Evolutionary conservation across 352 stramenopile genomes (phyloP).

Genomic region (Pelagophyceae sp.): DNA sequence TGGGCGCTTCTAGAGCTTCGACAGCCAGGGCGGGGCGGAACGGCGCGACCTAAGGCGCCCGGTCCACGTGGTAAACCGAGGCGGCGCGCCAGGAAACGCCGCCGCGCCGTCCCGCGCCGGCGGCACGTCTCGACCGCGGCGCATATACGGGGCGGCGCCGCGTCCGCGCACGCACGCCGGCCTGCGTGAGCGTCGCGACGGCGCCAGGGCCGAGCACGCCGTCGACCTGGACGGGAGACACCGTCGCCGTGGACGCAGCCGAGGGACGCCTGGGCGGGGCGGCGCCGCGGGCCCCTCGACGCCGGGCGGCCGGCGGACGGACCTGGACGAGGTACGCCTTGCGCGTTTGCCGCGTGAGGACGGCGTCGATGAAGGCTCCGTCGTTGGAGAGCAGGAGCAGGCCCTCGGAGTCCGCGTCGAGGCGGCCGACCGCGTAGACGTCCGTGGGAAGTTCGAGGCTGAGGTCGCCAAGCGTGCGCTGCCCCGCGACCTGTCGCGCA

Average conservation of each 20-base stretch:
- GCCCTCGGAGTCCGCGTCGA: slow-evolving; percentile 33
- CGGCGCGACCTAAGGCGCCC: too few relatives aligned
- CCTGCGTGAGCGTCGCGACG: background rate
- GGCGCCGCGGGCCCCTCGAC: too few relatives aligned
- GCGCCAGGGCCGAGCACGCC: slow-evolving; percentile 24
- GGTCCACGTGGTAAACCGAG: too few relatives aligned
- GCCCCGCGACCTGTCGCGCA: background rate
- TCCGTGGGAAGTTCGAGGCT: slow-evolving; percentile 13
- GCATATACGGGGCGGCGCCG: too few relatives aligned
- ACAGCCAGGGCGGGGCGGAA: background rate
- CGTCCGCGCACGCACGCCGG: too few relatives aligned
- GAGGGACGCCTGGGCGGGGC: too few relatives aligned
- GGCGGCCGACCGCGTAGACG: slow-evolving; percentile 29
- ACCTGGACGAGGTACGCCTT: slow-evolving; percentile 32
- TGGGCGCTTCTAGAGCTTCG: background rate
- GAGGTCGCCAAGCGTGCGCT: background rate
- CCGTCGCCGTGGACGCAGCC: slow-evolving; percentile 27
- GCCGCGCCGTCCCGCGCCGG: too few relatives aligned
- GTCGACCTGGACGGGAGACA: slow-evolving; percentile 27
- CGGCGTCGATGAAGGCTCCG: slow-evolving; percentile 21
- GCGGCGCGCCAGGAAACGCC: too few relatives aligned
- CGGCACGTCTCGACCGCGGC: too few relatives aligned
- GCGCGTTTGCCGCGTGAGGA: slow-evolving; percentile 18
- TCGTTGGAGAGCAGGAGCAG: slow-evolving; percentile 27
- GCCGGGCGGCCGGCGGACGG: too few relatives aligned